Evolutionary conservation across 1,139 yeast species (phyloP), one percentile per base, ranked within the genome.

Genomic region (Pichia inconspicua): DNA sequence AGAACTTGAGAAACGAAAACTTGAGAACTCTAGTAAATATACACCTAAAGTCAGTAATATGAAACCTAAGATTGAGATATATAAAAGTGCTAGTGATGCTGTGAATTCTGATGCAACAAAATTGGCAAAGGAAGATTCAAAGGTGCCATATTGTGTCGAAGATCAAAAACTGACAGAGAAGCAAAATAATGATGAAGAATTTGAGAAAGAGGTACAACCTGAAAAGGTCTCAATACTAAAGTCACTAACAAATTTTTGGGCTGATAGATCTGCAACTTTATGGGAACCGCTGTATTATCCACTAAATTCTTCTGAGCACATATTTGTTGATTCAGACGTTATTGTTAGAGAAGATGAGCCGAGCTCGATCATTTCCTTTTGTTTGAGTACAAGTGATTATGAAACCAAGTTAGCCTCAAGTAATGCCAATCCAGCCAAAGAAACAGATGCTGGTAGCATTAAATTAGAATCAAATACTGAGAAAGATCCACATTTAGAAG

Each of bases 331-430:
- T 62, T 86, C 95, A 7, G 90, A 88, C 64, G 95, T 94, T 17
- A 84, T 94, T 53, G 95, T 92, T 6, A 72, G 98, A 46, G 99
- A 94, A 61, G 97, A 89, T 65, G 99, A 94, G 64, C 98, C 98
- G 8, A 85, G 95, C 62, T 90, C 97, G 0, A 68, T 94, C 53
- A 88, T 92, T 55, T 95, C 98, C 0, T 90, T 92, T 61, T 90
- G 97, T 63, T 70, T 94, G 53, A 84, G 90, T 40, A 81, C 96
- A 0, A 74, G 79, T 3, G 97, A 92, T 64, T 92, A 92, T 60
- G 72, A 76, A 10, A 54, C 62, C 1, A 65, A 65, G 46, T 47
- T 61, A 28, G 53, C 54, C 30, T 42, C 46, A 59, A 39, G n/a
- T 15, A 37, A 22, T 22, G 10, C 30, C 11, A 35, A 19, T 32